Evolutionary conservation across 768 basidiomycete species (phyloP).

Genomic region (Trametes punicea): DNA sequence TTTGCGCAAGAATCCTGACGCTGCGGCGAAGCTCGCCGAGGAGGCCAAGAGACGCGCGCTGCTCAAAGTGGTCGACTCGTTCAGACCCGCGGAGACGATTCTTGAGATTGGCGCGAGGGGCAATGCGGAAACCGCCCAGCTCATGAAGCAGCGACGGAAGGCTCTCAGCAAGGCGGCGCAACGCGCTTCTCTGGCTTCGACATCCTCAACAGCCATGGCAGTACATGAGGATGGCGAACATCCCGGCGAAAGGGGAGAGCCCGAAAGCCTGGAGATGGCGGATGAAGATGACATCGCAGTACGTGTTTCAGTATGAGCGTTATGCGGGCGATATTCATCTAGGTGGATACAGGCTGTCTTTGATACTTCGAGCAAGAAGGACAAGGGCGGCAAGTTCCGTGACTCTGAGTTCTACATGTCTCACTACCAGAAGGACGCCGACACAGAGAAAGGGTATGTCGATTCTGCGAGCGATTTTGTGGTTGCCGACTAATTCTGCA

Average conservation of each 20-base stretch:
- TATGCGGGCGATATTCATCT: background rate
- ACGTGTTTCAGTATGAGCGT: constrained; percentile 22
- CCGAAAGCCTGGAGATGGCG: constrained; percentile 60
- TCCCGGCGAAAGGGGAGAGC: constrained; percentile 28
- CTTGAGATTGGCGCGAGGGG: constrained; percentile 85
- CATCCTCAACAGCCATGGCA: constrained; percentile 30
- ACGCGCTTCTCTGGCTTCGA: constrained; percentile 38
- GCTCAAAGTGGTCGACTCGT: constrained; percentile 72
- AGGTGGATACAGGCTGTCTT: constrained; percentile 58
- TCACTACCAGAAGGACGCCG: constrained; percentile 83
- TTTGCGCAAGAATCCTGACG: constrained; percentile 35
- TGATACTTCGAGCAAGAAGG: constrained; percentile 39
- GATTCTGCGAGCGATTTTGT: background rate
- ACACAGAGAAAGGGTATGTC: constrained; percentile 84
- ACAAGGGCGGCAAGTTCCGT: constrained; percentile 48
- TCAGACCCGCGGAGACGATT: constrained; percentile 85
- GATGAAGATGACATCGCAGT: constrained; percentile 78
- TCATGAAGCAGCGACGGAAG: constrained; percentile 89
- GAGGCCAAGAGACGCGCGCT: constrained; percentile 63
- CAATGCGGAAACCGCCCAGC: constrained; percentile 49
- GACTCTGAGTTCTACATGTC: constrained; percentile 92
- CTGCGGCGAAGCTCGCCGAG: constrained; percentile 35
- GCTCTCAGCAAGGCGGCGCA: constrained; percentile 64
- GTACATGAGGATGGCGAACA: constrained; percentile 34
- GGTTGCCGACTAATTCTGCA: background rate